These are phyloP conservation scores for Melaleuca quinquenervia DNA, from an alignment of 345 rosid species.

Conservation along the genomic window DNA sequence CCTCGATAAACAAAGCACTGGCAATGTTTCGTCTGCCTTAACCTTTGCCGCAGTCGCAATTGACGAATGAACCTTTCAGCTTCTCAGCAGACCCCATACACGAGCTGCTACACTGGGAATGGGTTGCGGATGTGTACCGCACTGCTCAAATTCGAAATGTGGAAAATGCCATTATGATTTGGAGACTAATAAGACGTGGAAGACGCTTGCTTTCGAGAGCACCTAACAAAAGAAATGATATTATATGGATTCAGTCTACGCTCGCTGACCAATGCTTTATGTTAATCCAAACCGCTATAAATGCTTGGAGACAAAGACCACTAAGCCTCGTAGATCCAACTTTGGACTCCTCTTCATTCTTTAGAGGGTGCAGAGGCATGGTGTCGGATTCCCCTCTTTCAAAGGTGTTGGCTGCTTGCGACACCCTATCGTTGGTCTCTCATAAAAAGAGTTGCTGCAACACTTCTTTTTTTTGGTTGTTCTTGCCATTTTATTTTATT, in stretches of 20 bases:
- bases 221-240: too few relatives aligned
- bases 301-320: neutral
- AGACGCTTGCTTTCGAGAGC: too few relatives aligned
- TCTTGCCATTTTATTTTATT: neutral
- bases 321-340: neutral
- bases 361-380: conserved; percentile 18
- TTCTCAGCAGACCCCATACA: neutral
- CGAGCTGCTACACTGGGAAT: neutral
- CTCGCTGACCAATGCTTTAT: neutral
- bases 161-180: neutral
- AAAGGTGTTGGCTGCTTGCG: conserved; percentile 27
- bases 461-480: neutral
- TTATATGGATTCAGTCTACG: too few relatives aligned
- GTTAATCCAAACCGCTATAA: neutral
- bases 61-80: neutral
- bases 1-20: neutral
- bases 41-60: neutral
- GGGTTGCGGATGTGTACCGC: neutral
- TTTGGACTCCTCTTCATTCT: neutral
- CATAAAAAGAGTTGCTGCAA: neutral
- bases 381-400: conserved; percentile 42
- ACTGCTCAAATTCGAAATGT: neutral
- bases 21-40: neutral
- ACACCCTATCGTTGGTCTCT: neutral
- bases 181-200: too few relatives aligned